Evolutionary conservation across 2,329 filamentous ascomycete genomes (phyloP).

Genomic region (Xylariales sp.): DNA sequence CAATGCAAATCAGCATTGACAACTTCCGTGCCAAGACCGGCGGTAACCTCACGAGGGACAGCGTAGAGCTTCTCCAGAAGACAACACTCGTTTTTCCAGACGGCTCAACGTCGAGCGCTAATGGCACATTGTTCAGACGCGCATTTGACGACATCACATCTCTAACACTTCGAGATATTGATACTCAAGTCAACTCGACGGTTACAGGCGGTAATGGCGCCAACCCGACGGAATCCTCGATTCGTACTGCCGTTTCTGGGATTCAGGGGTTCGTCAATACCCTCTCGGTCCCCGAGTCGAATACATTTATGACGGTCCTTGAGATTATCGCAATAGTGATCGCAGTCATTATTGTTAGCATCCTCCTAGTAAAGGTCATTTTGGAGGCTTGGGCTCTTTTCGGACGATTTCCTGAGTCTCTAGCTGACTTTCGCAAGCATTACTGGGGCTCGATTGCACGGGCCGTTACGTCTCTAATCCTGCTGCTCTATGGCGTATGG

Average conservation of each 20-base stretch:
- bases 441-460: conserved; percentile 95
- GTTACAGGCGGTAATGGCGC: conserved; percentile 44
- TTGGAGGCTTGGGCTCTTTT: conserved; percentile 93
- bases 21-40: conserved; percentile 82
- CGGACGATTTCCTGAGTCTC: conserved; percentile 81
- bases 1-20: conserved; percentile 85
- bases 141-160: conserved; percentile 59
- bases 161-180: conserved; percentile 65
- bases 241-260: conserved; percentile 71
- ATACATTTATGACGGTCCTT: conserved; percentile 96
- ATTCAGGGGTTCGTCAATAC: conserved; percentile 87
- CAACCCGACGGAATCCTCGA: conserved; percentile 44
- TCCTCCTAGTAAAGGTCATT: conserved; percentile 90
- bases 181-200: conserved; percentile 59
- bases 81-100: conserved; percentile 78
- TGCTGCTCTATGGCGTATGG: conserved; percentile 95
- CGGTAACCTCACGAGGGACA: conserved; percentile 86
- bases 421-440: conserved; percentile 89
- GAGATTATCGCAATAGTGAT: conserved; percentile 89
- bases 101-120: conserved; percentile 60
- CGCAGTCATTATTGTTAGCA: conserved; percentile 83
- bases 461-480: conserved; percentile 88
- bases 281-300: conserved; percentile 84
- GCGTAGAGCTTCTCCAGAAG: conserved; percentile 78
- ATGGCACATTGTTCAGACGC: conserved; percentile 64